Conservation (phyloP, 148 eudicot species). For the Cornus suecica region DNA sequence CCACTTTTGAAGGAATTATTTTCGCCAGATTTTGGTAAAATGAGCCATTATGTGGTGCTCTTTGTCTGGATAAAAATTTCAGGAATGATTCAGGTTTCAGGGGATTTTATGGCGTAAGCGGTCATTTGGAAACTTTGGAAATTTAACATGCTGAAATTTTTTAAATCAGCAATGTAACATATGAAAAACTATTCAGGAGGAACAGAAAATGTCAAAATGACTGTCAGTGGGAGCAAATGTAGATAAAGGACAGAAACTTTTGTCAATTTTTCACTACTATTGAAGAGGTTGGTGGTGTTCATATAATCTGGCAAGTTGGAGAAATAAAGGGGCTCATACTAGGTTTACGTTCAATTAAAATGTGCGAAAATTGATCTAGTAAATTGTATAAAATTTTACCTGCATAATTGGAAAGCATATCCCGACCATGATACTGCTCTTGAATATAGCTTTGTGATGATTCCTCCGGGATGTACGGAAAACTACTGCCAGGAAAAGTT, state of each 20-base stretch:
- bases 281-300: background rate
- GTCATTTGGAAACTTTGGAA: background rate
- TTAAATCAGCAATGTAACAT: background rate
- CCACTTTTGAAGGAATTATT: background rate
- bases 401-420: slow-evolving; percentile 21
- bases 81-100: background rate
- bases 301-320: background rate
- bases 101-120: background rate
- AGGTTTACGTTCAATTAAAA: background rate
- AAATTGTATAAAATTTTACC: no score
- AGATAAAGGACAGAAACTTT: no score
- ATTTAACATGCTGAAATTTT: background rate
- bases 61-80: background rate
- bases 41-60: background rate
- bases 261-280: background rate
- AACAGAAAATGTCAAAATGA: background rate
- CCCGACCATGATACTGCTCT: slow-evolving; percentile 21
- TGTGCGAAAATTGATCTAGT: background rate
- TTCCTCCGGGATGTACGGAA: slow-evolving; percentile 42
- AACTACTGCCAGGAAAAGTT: slow-evolving; percentile 34
- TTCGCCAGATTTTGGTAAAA: background rate
- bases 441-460: slow-evolving; percentile 32
- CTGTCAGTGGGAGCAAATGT: background rate
- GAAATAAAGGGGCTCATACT: background rate
- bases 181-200: background rate